A percentile compares a stretch with the other conserved stretches of the same genome.
Conservation (phyloP, 2,329 filamentous ascomycete genomes). For the Aspergillus flavus region DNA sequence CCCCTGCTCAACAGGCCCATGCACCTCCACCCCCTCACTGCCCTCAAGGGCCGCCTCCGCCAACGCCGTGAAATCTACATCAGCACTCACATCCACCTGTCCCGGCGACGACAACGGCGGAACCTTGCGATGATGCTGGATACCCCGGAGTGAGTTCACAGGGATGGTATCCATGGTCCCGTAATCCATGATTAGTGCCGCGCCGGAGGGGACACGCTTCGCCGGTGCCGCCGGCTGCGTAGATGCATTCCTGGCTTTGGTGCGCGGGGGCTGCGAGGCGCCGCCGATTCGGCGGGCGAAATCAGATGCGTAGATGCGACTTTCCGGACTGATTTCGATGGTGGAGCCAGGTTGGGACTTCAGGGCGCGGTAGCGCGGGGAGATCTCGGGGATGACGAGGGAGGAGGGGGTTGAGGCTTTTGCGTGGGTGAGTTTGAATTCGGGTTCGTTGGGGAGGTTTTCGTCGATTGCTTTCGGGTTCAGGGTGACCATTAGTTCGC, state of each 20-base stretch:
- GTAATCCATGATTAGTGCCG: conserved; percentile 95
- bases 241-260: conserved; percentile 19
- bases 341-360: conserved; percentile 68
- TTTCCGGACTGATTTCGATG: conserved; percentile 90
- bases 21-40: conserved; percentile 81
- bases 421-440: conserved; percentile 85
- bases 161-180: conserved; percentile 79
- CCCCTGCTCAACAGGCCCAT: conserved; percentile 86
- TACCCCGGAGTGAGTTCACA: conserved; percentile 86
- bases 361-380: conserved; percentile 75
- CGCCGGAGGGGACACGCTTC: conserved; percentile 71
- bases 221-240: conserved; percentile 42
- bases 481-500: conserved; percentile 76
- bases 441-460: conserved; percentile 60
- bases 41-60: conserved; percentile 78
- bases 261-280: conserved; percentile 40
- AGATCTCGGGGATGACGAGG: conserved; percentile 80
- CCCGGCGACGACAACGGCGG: conserved; percentile 81
- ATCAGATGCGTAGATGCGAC: conserved; percentile 74
- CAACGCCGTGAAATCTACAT: conserved; percentile 89
- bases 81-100: conserved; percentile 82
- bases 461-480: conserved; percentile 60
- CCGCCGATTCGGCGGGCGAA: conserved; percentile 86
- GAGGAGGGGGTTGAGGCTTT: conserved; percentile 77
- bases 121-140: conserved; percentile 73